Evolutionary conservation across 164 flowering plant species (phyloP), one percentile per base, ranked within the genome.

Genomic region (Piper longum): DNA sequence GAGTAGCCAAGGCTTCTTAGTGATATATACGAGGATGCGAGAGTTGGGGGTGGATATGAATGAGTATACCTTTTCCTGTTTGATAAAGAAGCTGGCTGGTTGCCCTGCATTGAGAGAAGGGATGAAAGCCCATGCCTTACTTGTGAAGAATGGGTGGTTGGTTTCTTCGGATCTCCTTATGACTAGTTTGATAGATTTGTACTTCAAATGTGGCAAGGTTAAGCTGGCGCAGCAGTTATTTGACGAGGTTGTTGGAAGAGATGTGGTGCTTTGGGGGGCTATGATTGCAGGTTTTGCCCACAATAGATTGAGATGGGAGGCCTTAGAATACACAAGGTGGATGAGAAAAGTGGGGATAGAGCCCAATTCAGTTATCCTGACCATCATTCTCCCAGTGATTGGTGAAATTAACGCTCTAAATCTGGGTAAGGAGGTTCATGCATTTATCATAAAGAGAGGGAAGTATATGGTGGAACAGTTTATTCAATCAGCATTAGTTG

Each of bases 261-360:
- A 91, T 77, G 67, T 89, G 54, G 98, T 89, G 43, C 73, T 76
- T 2, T 91, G 96, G 95, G 95, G 98, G 2, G 81, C 92, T 0
- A 83, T 87, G 85, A 75, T 91, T 68, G 82, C 96, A 0, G 98
- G 96, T 41, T 86, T 91, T 65, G 77, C 85, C 2, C 98, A 89
- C 65, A 91, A 91, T 73, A 72, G 81, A 72, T 41, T 81, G 78
- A 73, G 68, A 39, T 64, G 71, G 62, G 89, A 84, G 66, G 96
- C 91, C 9, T 61, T 91, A 70, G 79, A 73, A 64, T 84, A 72
- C 66, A 62, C 74, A 14, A 79, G 91, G 67, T 64, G 67, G 79
- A 91, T 91, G 98, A 63, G 57, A 39, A 59, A 61, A 4, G 87
- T 87, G 67, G 89, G 86, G n/a, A 60, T 82, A 4, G 60, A 60